Conservation (phyloP, 495 filamentous ascomycete genomes). For the Aspergillus asperescens region DNA sequence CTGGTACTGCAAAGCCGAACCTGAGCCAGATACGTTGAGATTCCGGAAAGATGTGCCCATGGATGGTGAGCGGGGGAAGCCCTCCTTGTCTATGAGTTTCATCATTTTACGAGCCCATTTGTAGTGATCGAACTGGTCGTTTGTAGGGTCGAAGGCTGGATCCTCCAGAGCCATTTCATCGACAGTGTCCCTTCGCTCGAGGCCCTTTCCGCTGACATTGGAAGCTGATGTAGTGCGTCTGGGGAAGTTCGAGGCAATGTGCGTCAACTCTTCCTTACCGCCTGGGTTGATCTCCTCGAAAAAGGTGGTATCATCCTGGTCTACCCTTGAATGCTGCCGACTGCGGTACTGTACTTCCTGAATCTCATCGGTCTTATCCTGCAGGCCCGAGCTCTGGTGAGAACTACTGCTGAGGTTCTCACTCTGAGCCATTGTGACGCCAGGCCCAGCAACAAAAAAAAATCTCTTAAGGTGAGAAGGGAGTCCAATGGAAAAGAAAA, state of each 20-base stretch:
- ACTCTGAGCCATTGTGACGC: constrained; percentile 18
- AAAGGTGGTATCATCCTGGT: constrained; percentile 19
- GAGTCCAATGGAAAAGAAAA: background rate
- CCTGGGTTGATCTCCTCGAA: constrained; percentile 36
- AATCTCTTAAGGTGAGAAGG: no score
- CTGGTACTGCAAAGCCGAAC: constrained; percentile 51
- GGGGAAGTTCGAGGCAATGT: constrained; percentile 37
- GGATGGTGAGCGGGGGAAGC: constrained; percentile 32
- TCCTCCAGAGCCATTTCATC: constrained; percentile 41
- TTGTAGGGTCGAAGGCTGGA: constrained; percentile 51
- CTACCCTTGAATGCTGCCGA: constrained; percentile 16
- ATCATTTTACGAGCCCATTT: constrained; percentile 52
- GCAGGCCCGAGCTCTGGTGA: constrained; percentile 16
- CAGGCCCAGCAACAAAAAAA: background rate
- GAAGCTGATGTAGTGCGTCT: constrained; percentile 26
- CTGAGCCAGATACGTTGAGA: constrained; percentile 51
- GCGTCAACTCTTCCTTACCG: constrained; percentile 32
- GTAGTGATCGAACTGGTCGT: constrained; percentile 52
- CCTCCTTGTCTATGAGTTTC: constrained; percentile 39
- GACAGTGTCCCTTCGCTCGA: constrained; percentile 41
- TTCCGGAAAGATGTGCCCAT: constrained; percentile 48
- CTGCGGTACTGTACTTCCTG: constrained; percentile 12
- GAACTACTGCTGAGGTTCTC: constrained; percentile 5
- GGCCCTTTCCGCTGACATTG: constrained; percentile 17
- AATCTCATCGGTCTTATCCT: constrained; percentile 15